Base-by-base conservation (phyloP, 2,329 filamentous ascomycete species). In the Fusarium sp. region DNA sequence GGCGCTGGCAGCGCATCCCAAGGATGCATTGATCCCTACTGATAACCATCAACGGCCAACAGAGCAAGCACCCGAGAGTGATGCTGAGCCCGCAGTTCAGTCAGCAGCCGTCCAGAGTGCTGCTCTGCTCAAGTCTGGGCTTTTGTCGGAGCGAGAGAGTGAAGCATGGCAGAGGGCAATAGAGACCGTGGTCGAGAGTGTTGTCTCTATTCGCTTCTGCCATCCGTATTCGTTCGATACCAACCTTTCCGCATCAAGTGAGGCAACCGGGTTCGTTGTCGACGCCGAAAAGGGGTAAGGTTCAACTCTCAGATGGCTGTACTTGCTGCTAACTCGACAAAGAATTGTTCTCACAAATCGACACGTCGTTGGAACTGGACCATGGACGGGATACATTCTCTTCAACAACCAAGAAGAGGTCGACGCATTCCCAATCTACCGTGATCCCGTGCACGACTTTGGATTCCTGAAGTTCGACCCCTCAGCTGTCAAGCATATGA, bases 381-480 rank as follows among this genome's bases (percentile, higher is more conserved):
- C 97, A 0, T 99, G 99, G 84, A 98, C 96, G 91, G 97, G 97
- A 33, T 98, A 97, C 84, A 95, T 94, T 81, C 95, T 99, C 76
- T 98, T 99, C 82, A 97, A 98, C 82, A 99, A 99, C 80, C 97
- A 99, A 84, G 97, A 99, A 76, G 89, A 97, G 87, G 97, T 96
- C 76, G 97, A 99, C 81, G 95, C 97, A 38, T 94, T 95, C 81
- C 96, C 97, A 8, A 94, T 99, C 50, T 99, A 99, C 85, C 95
- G 97, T 78, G 97, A 99, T 79, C 97, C 97, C 10, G 95, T 99
- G 15, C 97, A 99, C 86, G 97, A 99, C 82, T 99, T 99, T 79
- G 97, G 97, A 64, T 97, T 99, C 78, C 89, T 99, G 54, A 92
- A 96, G 79, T 99, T 98, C 85, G 94, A 99, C 78, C 96, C 97